A percentile compares a stretch with the other conserved stretches of the same genome.
These are phyloP conservation scores for Lippia alba DNA, from an alignment of 305 asterid species.

Conservation along the genomic window DNA sequence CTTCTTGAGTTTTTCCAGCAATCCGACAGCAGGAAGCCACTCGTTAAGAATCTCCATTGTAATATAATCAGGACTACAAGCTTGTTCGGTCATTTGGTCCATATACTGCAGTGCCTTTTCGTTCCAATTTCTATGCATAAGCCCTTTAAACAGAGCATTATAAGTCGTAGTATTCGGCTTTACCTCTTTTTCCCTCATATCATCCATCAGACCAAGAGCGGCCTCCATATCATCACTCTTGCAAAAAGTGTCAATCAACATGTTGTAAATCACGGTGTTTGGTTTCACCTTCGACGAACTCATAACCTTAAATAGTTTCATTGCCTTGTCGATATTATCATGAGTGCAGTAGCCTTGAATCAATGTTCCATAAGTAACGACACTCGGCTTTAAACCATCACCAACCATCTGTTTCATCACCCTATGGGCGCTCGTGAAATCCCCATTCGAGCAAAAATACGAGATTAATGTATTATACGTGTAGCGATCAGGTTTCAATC, in stretches of 20 bases:
- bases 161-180: slow-evolving; percentile 69
- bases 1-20: slow-evolving; percentile 57
- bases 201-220: slow-evolving; percentile 67
- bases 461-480: slow-evolving; percentile 85
- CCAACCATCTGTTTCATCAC: slow-evolving; percentile 61
- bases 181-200: slow-evolving; percentile 70
- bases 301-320: slow-evolving; percentile 66
- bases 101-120: slow-evolving; percentile 66
- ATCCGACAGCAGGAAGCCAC: slow-evolving; percentile 82
- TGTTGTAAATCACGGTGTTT: slow-evolving; percentile 73
- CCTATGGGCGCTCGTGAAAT: slow-evolving; percentile 52
- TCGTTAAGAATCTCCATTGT: slow-evolving; percentile 80
- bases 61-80: slow-evolving; percentile 73
- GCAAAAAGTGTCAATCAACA: slow-evolving; percentile 68
- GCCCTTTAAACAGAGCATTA: slow-evolving; percentile 78
- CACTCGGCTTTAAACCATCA: slow-evolving; percentile 66
- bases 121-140: slow-evolving; percentile 55
- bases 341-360: slow-evolving; percentile 68
- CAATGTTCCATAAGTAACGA: slow-evolving; percentile 77
- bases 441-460: slow-evolving; percentile 62
- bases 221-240: slow-evolving; percentile 66
- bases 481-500: slow-evolving; percentile 69
- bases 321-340: slow-evolving; percentile 60
- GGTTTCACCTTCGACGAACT: slow-evolving; percentile 55
- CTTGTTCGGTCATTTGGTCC: slow-evolving; percentile 74